Percentiles rank a stretch among this genome's conserved stretches.
These are phyloP conservation scores for Clonostachys rhizophaga DNA, from an alignment of 2,329 filamentous ascomycete species.

Conservation along the genomic window DNA sequence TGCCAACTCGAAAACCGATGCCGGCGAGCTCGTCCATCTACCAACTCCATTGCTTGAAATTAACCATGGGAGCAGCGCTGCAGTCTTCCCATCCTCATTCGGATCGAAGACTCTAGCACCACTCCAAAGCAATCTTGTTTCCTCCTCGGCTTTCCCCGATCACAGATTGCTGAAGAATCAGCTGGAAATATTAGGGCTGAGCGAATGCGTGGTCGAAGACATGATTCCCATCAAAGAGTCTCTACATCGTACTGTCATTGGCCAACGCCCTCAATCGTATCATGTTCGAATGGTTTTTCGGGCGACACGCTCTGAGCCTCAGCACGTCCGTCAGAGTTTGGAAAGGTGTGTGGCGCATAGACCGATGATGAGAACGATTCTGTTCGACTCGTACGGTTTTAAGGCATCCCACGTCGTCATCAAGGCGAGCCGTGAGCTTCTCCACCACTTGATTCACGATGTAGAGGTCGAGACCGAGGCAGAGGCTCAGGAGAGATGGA, in stretches of 20 bases:
- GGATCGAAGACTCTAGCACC: no score
- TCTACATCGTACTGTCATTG: conserved; percentile 19
- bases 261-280: conserved; percentile 24
- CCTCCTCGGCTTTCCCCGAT: no score
- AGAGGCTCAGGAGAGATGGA: conserved; percentile 10
- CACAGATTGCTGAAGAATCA: not conserved
- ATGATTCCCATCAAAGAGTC: conserved; percentile 19
- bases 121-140: no score
- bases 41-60: no score
- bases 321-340: conserved; percentile 17
- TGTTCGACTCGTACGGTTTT: conserved; percentile 9
- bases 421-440: conserved; percentile 9
- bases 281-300: conserved; percentile 23
- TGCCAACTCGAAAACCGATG: no score
- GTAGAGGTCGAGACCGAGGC: conserved; percentile 10
- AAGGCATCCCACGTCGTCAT: conserved; percentile 20
- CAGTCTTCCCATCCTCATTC: no score
- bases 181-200: conserved; percentile 5
- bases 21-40: no score
- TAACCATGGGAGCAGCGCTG: no score
- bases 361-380: conserved; percentile 20
- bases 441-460: conserved; percentile 15
- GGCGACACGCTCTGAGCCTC: conserved; percentile 7
- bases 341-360: conserved; percentile 15
- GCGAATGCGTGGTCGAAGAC: conserved; percentile 15